phyloP scores from a whole-genome alignment of 768 basidiomycete species.

The Trametes sanguinea region DNA sequence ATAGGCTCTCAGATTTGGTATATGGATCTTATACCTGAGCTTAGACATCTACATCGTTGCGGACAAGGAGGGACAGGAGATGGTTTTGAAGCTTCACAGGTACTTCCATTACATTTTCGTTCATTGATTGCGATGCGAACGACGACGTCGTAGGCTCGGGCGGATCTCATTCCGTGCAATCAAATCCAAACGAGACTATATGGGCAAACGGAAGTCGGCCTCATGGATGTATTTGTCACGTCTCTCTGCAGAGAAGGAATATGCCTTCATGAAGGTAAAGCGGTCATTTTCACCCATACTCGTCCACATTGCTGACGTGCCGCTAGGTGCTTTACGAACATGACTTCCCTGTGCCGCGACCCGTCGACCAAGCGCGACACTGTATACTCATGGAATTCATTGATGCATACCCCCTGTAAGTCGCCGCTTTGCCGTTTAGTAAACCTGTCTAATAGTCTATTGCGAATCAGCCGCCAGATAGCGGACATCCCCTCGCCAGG shows the following conservation, averaged over 20 bases:
- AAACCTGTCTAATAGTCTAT: neutral
- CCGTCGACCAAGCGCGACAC: conserved; percentile 93
- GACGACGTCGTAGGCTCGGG: conserved; percentile 63
- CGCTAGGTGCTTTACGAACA: conserved; percentile 85
- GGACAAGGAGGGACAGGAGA: conserved; percentile 77
- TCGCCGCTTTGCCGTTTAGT: conserved; percentile 2
- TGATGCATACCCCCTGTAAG: conserved; percentile 92
- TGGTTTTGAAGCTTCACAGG: conserved; percentile 95
- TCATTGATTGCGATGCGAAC: conserved; percentile 2
- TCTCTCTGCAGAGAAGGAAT: conserved; percentile 95
- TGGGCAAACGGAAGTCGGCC: conserved; percentile 93
- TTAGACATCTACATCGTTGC: conserved; percentile 90
- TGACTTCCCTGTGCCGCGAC: conserved; percentile 89
- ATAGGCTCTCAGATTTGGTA: no score
- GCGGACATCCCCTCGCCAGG: conserved; percentile 82
- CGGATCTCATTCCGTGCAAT: conserved; percentile 97
- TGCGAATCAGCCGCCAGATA: conserved; percentile 74
- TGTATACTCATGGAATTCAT: conserved; percentile 96
- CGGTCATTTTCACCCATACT: neutral
- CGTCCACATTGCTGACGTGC: neutral
- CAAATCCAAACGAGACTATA: conserved; percentile 94
- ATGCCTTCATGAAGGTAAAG: conserved; percentile 95
- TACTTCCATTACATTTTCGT: conserved; percentile 34
- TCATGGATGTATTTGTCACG: conserved; percentile 99
- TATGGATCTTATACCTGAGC: neutral